A percentile compares a stretch with the other conserved stretches of the same genome.
phyloP scores from a whole-genome alignment of 2,329 filamentous ascomycete species.

The Xylaria sp. region DNA sequence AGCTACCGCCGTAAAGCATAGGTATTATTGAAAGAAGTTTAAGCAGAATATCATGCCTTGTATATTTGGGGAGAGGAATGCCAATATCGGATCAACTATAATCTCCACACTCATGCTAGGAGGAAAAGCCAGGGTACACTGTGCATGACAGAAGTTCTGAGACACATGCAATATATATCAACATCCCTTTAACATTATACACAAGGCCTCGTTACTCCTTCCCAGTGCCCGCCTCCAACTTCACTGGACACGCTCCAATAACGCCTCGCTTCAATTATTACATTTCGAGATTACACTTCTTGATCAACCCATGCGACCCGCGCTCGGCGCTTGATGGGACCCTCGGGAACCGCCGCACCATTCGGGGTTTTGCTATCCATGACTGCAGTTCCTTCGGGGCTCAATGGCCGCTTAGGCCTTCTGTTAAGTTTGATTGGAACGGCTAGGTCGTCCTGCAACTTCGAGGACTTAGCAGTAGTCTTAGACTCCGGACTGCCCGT shows the following conservation, averaged over 20 bases:
- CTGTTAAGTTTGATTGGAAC: conserved; percentile 29
- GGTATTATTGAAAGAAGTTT: not conserved
- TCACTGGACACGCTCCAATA: not conserved
- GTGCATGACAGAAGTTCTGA: not conserved
- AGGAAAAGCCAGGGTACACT: not conserved
- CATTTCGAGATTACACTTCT: conserved; percentile 6
- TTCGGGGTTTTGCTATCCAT: not conserved
- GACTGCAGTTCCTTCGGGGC: conserved; percentile 16
- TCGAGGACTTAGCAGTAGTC: conserved; percentile 17
- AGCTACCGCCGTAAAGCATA: not conserved
- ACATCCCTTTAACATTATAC: not conserved
- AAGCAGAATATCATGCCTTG: not conserved
- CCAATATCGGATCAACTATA: not conserved
- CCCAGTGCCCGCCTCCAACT: not conserved
- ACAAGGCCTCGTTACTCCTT: not conserved
- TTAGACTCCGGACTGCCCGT: conserved; percentile 40
- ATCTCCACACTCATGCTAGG: not conserved
- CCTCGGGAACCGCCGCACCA: conserved; percentile 16
- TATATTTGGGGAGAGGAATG: not conserved
- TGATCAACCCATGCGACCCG: conserved; percentile 33
- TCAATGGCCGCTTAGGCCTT: conserved; percentile 39
- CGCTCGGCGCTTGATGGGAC: conserved; percentile 36
- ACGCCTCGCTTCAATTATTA: conserved; percentile 15
- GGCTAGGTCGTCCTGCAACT: not conserved
- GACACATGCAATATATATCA: not conserved